phyloP scores from a whole-genome alignment of 495 filamentous ascomycete genomes.

The Bombardia bombarda region DNA sequence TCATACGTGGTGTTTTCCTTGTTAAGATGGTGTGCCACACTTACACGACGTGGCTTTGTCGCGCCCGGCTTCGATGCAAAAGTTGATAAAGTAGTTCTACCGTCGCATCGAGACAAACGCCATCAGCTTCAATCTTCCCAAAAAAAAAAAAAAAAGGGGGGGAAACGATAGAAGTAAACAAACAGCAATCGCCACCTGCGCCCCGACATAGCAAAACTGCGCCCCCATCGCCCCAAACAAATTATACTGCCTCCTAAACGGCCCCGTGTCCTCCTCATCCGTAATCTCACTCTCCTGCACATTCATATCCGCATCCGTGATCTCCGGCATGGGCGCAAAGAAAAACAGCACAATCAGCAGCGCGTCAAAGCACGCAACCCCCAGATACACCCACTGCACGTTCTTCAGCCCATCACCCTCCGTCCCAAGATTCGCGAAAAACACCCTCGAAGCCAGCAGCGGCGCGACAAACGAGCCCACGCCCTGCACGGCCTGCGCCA shows the following conservation, averaged over 20 bases:
- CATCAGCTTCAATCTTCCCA: no score
- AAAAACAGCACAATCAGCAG: conserved; percentile 57
- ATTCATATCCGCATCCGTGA: conserved; percentile 65
- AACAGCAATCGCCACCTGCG: conserved; percentile 54
- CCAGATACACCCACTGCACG: conserved; percentile 70
- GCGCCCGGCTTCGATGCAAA: conserved; percentile 20
- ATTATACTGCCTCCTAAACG: conserved; percentile 53
- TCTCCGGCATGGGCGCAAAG: conserved; percentile 57
- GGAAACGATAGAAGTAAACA: conserved; percentile 44
- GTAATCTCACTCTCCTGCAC: conserved; percentile 37
- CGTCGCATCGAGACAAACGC: not conserved
- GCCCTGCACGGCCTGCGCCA: conserved; percentile 59
- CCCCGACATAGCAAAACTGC: conserved; percentile 65
- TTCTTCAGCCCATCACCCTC: conserved; percentile 41
- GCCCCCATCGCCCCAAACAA: conserved; percentile 56
- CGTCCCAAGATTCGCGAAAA: conserved; percentile 54
- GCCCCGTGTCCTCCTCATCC: conserved; percentile 37
- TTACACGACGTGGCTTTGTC: conserved; percentile 17
- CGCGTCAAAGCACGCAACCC: conserved; percentile 59
- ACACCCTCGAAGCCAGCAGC: conserved; percentile 55
- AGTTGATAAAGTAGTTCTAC: conserved; percentile 34
- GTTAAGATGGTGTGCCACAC: no score
- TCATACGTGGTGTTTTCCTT: no score
- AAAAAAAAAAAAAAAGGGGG: not conserved
- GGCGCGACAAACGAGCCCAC: conserved; percentile 57